Conservation (phyloP, 805 yeast species). For the Saccharomycopsis synnaedendra region DNA sequence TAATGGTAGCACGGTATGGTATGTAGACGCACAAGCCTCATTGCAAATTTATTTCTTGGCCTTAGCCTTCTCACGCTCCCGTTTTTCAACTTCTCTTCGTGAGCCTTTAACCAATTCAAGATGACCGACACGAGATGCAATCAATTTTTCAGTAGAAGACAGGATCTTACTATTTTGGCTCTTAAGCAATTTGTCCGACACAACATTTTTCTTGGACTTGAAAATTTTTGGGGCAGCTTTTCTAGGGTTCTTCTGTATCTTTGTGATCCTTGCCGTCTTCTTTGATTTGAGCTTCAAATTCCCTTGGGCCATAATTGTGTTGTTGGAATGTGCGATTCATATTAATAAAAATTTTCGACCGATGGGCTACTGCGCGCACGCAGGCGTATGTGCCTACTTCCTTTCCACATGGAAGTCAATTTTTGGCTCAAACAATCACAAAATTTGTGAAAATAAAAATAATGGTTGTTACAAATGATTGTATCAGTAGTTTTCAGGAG, state of each 20-base stretch:
- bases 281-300: slow-evolving; percentile 27
- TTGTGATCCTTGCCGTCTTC: slow-evolving; percentile 32
- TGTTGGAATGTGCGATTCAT: not conserved
- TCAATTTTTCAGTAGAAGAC: slow-evolving; percentile 64
- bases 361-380: not conserved
- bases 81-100: slow-evolving; percentile 69
- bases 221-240: slow-evolving; percentile 31
- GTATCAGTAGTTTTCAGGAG: no score
- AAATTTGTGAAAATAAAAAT: not conserved
- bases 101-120: slow-evolving; percentile 85
- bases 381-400: not conserved
- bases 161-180: slow-evolving; percentile 9
- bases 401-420: not conserved
- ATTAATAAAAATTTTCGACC: not conserved
- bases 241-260: slow-evolving; percentile 29
- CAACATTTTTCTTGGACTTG: slow-evolving; percentile 29
- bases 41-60: slow-evolving; percentile 6
- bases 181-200: slow-evolving; percentile 14
- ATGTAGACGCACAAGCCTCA: not conserved
- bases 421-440: not conserved
- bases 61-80: slow-evolving; percentile 31
- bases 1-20: not conserved
- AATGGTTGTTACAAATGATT: not conserved
- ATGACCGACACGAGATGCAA: slow-evolving; percentile 89
- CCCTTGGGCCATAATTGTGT: slow-evolving; percentile 33